phyloP scores from a whole-genome alignment of 108 stramenopile species.

The Cyclotella baltica region DNA sequence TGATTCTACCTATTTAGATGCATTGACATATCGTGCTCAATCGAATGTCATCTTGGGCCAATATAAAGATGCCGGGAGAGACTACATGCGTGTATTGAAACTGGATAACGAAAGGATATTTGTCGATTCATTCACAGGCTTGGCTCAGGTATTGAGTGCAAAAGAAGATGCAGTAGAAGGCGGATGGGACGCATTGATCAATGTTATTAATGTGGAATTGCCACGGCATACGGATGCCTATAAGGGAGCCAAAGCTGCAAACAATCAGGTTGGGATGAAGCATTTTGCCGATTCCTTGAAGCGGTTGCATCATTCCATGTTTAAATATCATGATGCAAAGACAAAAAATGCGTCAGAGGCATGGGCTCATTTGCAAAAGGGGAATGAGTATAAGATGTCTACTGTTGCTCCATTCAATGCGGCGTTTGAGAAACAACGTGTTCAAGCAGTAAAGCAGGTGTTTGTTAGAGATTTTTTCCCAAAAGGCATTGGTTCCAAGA shows the following conservation, averaged over 20 bases:
- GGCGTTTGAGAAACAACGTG: conserved; percentile 61
- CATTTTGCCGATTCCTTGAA: conserved; percentile 61
- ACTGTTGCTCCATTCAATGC: conserved; percentile 62
- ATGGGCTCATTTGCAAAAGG: conserved; percentile 66
- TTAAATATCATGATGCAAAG: conserved; percentile 81
- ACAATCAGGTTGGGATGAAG: conserved; percentile 24
- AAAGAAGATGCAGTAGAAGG: conserved; percentile 62
- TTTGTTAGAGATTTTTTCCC: conserved; percentile 78
- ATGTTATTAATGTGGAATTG: conserved; percentile 38
- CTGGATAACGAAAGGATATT: conserved; percentile 59
- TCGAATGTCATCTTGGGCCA: conserved; percentile 72
- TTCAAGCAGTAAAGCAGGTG: conserved; percentile 65
- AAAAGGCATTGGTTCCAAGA: conserved; percentile 61
- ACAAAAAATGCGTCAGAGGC: conserved; percentile 71
- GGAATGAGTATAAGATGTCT: conserved; percentile 76
- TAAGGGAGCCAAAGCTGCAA: conserved; percentile 10
- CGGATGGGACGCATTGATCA: conserved; percentile 70
- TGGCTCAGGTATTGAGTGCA: conserved; percentile 72
- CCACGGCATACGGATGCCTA: conserved; percentile 42
- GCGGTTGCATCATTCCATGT: conserved; percentile 76
- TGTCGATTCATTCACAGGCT: conserved; percentile 67
- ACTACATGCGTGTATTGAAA: conserved; percentile 64
- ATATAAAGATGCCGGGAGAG: conserved; percentile 67
- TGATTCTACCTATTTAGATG: conserved; percentile 71
- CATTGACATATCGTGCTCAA: conserved; percentile 67